A percentile compares a stretch with the other conserved stretches of the same genome.
Conservation (phyloP, 2,329 filamentous ascomycete species). For the Sporothrix dimorphospora region DNA sequence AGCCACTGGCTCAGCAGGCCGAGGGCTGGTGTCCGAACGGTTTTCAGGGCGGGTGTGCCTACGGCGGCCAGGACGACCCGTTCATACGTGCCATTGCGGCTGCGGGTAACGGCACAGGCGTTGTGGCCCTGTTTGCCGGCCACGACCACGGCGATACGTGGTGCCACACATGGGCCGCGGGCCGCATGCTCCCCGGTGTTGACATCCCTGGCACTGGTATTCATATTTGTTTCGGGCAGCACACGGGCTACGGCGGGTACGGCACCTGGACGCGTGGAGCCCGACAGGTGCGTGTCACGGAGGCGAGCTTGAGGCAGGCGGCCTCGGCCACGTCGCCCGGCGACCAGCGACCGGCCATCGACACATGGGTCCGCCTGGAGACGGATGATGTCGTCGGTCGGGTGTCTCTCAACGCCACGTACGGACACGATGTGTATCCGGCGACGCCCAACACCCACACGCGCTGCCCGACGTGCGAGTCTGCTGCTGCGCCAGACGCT, state of each 20-base stretch:
- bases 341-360: constrained; percentile 38
- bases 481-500: not conserved
- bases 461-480: constrained; percentile 10
- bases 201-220: constrained; percentile 44
- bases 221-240: constrained; percentile 57
- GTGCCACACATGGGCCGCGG: constrained; percentile 47
- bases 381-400: constrained; percentile 48
- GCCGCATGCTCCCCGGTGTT: constrained; percentile 32
- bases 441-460: constrained; percentile 36
- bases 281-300: constrained; percentile 28
- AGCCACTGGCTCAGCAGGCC: constrained; percentile 39
- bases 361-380: constrained; percentile 58
- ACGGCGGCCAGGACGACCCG: constrained; percentile 51
- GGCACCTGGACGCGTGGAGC: constrained; percentile 65
- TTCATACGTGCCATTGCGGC: constrained; percentile 61
- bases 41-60: constrained; percentile 36
- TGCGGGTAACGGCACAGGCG: constrained; percentile 52
- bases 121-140: constrained; percentile 59
- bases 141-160: constrained; percentile 63
- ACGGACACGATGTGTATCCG: constrained; percentile 53
- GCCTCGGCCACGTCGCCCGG: not conserved
- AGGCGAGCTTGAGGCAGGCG: constrained; percentile 34
- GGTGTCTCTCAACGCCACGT: constrained; percentile 56
- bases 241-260: constrained; percentile 72
- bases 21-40: constrained; percentile 42